Evolutionary conservation across 1,284 basidiomycete species (phyloP).

Genomic region (Papiliotrema flavescens): DNA sequence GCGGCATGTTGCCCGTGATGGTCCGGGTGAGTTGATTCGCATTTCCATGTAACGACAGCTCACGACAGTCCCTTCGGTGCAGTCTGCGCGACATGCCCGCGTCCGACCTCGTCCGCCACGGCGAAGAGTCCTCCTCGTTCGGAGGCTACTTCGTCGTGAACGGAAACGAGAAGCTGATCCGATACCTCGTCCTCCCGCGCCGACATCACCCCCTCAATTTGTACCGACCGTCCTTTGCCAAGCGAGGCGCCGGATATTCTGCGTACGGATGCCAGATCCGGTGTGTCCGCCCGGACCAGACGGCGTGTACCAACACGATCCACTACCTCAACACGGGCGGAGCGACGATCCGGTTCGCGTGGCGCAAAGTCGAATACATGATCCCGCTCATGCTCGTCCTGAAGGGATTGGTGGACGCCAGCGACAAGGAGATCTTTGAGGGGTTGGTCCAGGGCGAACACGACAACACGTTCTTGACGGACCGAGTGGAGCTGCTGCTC

Average conservation of each 20-base stretch:
- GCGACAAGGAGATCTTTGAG: conserved; percentile 96
- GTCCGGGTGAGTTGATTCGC: conserved; percentile 68
- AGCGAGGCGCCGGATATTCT: conserved; percentile 92
- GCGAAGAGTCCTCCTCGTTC: conserved; percentile 98
- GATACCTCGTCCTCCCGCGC: conserved; percentile 72
- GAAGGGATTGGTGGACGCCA: conserved; percentile 90
- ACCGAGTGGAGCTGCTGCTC: conserved; percentile 95
- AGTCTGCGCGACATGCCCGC: conserved; percentile 83
- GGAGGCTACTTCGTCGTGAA: conserved; percentile 99
- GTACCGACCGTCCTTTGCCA: conserved; percentile 83
- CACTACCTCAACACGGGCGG: conserved; percentile 97
- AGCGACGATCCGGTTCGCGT: conserved; percentile 92
- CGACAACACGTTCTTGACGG: conserved; percentile 94
- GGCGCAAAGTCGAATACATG: conserved; percentile 98
- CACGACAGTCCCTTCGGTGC: conserved; percentile 78
- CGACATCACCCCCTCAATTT: conserved; percentile 65
- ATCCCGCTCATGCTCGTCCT: conserved; percentile 96
- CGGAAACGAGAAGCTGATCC: conserved; percentile 97
- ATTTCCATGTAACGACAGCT: background rate
- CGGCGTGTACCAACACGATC: conserved; percentile 87
- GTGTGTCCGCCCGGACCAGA: conserved; percentile 87
- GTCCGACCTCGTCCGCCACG: conserved; percentile 76
- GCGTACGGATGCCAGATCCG: conserved; percentile 93
- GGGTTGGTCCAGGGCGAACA: conserved; percentile 97
- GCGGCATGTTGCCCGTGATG: conserved; percentile 94